Evolutionary conservation across 352 stramenopile species (phyloP).

Genomic region (Aphanomyces astaci): DNA sequence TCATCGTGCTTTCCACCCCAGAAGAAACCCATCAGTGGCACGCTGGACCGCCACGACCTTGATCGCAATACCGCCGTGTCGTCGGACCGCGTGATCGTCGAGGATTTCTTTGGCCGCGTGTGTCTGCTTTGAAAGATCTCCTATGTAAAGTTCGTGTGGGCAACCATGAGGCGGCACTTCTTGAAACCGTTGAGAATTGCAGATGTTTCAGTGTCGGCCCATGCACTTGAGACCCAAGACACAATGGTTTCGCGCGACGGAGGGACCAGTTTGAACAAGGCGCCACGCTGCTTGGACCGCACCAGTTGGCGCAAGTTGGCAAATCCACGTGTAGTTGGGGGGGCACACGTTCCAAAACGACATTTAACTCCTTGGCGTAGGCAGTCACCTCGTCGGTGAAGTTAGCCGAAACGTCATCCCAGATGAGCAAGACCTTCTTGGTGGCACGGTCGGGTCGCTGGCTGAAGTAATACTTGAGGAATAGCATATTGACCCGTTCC

Average conservation of each 20-base stretch:
- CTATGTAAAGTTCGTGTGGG: conserved; percentile 4
- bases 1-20: neutral
- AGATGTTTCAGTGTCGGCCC: neutral
- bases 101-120: too few species aligned
- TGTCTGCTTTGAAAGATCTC: neutral
- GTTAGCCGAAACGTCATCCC: conserved; percentile 27
- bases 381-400: conserved; percentile 23
- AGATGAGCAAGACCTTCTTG: conserved; percentile 22
- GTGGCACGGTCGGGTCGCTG: conserved; percentile 6
- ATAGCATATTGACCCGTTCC: conserved; percentile 20
- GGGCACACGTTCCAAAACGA: neutral
- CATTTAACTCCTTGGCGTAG: conserved; percentile 5
- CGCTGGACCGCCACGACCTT: neutral
- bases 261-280: neutral
- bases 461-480: conserved; percentile 24
- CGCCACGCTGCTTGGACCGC: neutral
- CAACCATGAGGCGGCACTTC: neutral
- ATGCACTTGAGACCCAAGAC: neutral
- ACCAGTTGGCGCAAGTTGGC: conserved; percentile 22
- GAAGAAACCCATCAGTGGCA: neutral
- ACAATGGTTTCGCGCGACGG: neutral
- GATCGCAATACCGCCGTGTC: neutral
- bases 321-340: conserved; percentile 21
- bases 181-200: conserved; percentile 7
- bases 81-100: neutral